These are phyloP conservation scores for Chalciporus sphaerocephalus DNA, from an alignment of 768 basidiomycete species.

Conservation along the genomic window DNA sequence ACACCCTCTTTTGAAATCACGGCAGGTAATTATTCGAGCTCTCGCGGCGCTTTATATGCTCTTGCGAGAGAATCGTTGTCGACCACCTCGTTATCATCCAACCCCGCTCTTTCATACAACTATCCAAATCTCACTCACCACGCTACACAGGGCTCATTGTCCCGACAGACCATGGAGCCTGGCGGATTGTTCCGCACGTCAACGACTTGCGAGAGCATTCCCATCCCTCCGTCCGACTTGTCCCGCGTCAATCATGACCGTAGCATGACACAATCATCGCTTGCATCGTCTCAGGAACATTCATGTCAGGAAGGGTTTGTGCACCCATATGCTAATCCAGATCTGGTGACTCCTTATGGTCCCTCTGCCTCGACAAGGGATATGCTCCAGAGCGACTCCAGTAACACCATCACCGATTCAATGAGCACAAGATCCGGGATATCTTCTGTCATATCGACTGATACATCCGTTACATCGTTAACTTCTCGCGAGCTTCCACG, in stretches of 20 bases:
- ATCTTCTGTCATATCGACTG: slow-evolving; percentile 33
- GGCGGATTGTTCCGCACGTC: slow-evolving; percentile 8
- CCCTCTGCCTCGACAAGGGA: slow-evolving; percentile 29
- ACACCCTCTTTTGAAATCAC: slow-evolving; percentile 60
- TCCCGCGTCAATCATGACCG: slow-evolving; percentile 8
- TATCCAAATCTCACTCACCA: slow-evolving; percentile 7
- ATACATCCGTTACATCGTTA: slow-evolving; percentile 30
- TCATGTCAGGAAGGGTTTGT: slow-evolving; percentile 33
- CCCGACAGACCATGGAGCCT: slow-evolving; percentile 5
- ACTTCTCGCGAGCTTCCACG: slow-evolving; percentile 16
- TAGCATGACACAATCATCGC: slow-evolving; percentile 15
- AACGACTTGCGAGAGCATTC: slow-evolving; percentile 1
- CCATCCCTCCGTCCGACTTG: slow-evolving; percentile 8
- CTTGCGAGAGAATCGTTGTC: slow-evolving; percentile 61
- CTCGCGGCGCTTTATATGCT: slow-evolving; percentile 52
- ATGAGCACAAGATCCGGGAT: slow-evolving; percentile 36
- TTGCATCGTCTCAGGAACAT: slow-evolving; percentile 35
- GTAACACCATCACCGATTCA: slow-evolving; percentile 46
- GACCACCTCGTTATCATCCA: slow-evolving; percentile 44
- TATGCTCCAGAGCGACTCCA: slow-evolving; percentile 48
- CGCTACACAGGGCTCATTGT: slow-evolving; percentile 7
- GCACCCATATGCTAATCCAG: slow-evolving; percentile 83
- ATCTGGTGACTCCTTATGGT: slow-evolving; percentile 44
- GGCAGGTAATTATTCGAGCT: slow-evolving; percentile 46
- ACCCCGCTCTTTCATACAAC: slow-evolving; percentile 11